Percentiles rank a stretch among this genome's conserved stretches.
These are phyloP conservation scores for Alternaria postmessia DNA, from an alignment of 2,329 filamentous ascomycete genomes.

Conservation along the genomic window DNA sequence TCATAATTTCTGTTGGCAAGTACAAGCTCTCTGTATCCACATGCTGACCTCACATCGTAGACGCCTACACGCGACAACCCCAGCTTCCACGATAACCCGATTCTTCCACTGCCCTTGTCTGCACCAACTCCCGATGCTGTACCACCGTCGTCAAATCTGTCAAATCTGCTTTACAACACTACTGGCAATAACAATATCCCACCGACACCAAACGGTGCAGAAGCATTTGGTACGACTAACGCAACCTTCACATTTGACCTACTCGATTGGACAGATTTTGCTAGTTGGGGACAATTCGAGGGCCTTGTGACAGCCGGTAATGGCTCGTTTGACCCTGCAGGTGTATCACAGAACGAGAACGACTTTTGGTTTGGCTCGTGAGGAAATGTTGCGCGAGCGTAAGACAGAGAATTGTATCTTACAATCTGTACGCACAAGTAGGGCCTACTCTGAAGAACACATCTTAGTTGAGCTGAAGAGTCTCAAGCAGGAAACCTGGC, in stretches of 20 bases:
- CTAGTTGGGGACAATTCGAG: slow-evolving; percentile 51
- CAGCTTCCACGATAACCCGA: slow-evolving; percentile 1
- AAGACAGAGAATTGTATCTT: background rate
- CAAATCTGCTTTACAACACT: slow-evolving; percentile 14
- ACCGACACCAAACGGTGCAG: slow-evolving; percentile 39
- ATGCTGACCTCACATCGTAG: background rate
- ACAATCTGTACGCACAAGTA: background rate
- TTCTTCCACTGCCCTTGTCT: background rate
- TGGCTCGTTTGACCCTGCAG: slow-evolving; percentile 40
- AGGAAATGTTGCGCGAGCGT: background rate
- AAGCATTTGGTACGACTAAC: background rate
- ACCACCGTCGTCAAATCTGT: slow-evolving; percentile 6
- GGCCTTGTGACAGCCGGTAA: slow-evolving; percentile 48
- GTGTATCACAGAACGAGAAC: slow-evolving; percentile 31
- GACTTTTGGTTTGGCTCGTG: slow-evolving; percentile 10
- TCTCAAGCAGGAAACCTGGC: background rate
- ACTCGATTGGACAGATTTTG: slow-evolving; percentile 42
- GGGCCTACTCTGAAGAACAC: background rate
- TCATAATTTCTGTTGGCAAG: background rate
- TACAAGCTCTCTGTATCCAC: background rate
- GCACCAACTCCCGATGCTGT: background rate
- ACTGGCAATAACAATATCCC: slow-evolving; percentile 29
- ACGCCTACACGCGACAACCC: background rate
- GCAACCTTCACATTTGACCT: slow-evolving; percentile 29
- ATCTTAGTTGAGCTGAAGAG: background rate